Conservation (phyloP, 1,284 basidiomycete species). For the Afroboletus lepidellus region DNA sequence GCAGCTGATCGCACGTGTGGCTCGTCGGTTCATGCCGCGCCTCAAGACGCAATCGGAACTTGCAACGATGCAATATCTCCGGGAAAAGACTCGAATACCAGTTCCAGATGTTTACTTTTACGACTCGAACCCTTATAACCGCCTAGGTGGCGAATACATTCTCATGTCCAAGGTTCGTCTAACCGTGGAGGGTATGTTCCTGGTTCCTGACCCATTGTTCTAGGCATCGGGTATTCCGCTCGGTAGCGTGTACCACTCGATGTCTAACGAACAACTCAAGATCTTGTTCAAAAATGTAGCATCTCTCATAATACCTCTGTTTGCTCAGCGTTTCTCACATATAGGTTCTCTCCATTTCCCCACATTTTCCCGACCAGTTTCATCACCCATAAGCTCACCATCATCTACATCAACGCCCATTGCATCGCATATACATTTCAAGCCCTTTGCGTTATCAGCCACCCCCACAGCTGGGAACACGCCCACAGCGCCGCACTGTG, state of each 20-base stretch:
- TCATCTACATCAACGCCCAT: slow-evolving; percentile 30
- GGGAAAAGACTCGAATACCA: slow-evolving; percentile 63
- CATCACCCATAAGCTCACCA: slow-evolving; percentile 22
- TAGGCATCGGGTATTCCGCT: slow-evolving; percentile 72
- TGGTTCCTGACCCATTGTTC: slow-evolving; percentile 18
- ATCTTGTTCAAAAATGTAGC: slow-evolving; percentile 67
- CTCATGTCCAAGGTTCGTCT: slow-evolving; percentile 74
- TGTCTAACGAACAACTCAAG: slow-evolving; percentile 59
- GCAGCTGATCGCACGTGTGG: slow-evolving; percentile 71
- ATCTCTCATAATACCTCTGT: slow-evolving; percentile 64
- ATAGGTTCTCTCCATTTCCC: slow-evolving; percentile 73
- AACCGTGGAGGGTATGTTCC: slow-evolving; percentile 1
- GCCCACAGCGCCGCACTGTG: neutral
- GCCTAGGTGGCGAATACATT: slow-evolving; percentile 78
- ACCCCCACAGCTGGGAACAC: slow-evolving; percentile 10
- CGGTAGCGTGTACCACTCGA: slow-evolving; percentile 61
- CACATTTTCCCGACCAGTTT: slow-evolving; percentile 38
- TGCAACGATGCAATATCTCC: slow-evolving; percentile 74
- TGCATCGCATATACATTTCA: slow-evolving; percentile 22
- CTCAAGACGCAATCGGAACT: slow-evolving; percentile 82
- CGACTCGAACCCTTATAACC: slow-evolving; percentile 78
- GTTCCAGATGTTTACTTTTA: slow-evolving; percentile 72
- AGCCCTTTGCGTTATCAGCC: slow-evolving; percentile 21
- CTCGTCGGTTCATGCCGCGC: slow-evolving; percentile 77
- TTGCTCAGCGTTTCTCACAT: slow-evolving; percentile 67